Percentiles rank a stretch among this genome's conserved stretches.
These are phyloP conservation scores for Epichloe typhina DNA, from an alignment of 2,329 filamentous ascomycete species.

Conservation along the genomic window DNA sequence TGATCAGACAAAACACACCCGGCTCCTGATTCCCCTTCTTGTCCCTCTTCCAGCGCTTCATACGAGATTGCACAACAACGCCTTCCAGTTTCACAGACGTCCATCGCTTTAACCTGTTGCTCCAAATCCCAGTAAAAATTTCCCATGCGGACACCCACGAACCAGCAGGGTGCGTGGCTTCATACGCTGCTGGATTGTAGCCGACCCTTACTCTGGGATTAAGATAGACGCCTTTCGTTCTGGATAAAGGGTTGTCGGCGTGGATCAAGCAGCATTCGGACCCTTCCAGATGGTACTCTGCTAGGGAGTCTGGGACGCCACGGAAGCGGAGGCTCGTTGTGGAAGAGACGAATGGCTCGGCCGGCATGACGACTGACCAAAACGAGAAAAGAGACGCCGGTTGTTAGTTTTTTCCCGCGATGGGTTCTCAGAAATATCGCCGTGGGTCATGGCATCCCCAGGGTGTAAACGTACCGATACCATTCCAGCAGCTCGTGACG, in stretches of 20 bases:
- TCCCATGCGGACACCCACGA: conserved; percentile 35
- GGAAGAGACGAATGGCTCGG: conserved; percentile 38
- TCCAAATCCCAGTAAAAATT: conserved; percentile 43
- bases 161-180: conserved; percentile 27
- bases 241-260: conserved; percentile 50
- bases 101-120: conserved; percentile 39
- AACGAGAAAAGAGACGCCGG: not conserved
- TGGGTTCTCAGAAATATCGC: not conserved
- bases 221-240: conserved; percentile 44
- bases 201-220: conserved; percentile 59
- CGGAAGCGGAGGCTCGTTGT: conserved; percentile 42
- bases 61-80: conserved; percentile 24
- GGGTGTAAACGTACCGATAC: conserved; percentile 20
- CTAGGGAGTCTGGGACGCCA: conserved; percentile 49
- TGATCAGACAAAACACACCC: conserved; percentile 40
- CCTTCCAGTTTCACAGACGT: conserved; percentile 15
- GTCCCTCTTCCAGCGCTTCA: conserved; percentile 25
- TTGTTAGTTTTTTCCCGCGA: not conserved
- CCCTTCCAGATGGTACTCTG: conserved; percentile 52
- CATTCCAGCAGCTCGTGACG: conserved; percentile 33
- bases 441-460: not conserved
- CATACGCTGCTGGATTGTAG: conserved; percentile 43
- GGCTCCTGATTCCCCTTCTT: conserved; percentile 25
- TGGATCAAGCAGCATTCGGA: conserved; percentile 71
- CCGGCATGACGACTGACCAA: conserved; percentile 32